Evolutionary conservation across 2,329 filamentous ascomycete genomes (phyloP).

Genomic region (Dactylellina sp.): DNA sequence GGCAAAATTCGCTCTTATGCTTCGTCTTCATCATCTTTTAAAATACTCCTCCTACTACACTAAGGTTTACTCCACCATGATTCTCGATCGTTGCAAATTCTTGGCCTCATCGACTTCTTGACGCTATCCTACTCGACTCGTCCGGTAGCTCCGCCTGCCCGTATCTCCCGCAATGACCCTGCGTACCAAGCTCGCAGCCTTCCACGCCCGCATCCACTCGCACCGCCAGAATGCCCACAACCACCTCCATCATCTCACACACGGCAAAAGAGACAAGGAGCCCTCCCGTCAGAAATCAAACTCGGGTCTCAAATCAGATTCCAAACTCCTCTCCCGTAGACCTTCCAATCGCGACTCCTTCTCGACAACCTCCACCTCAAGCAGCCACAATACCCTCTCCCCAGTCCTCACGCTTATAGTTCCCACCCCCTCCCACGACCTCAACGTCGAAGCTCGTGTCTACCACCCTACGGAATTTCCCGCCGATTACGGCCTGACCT

Average conservation of each 20-base stretch:
- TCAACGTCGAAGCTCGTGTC: conserved; percentile 82
- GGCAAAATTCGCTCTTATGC: conserved; percentile 1
- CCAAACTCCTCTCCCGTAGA: conserved; percentile 8
- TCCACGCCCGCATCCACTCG: conserved; percentile 55
- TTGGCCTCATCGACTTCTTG: background rate
- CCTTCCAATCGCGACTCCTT: conserved; percentile 56
- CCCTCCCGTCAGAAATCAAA: conserved; percentile 2
- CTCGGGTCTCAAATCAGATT: background rate
- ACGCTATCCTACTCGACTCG: background rate
- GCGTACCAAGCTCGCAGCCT: conserved; percentile 41
- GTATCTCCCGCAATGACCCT: conserved; percentile 21
- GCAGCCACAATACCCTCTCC: conserved; percentile 51
- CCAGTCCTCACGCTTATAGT: conserved; percentile 67
- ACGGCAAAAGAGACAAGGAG: conserved; percentile 34
- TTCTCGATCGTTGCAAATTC: background rate
- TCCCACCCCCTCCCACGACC: conserved; percentile 84
- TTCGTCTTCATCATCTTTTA: background rate
- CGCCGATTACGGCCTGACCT: conserved; percentile 60
- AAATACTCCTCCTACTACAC: no score
- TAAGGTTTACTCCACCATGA: no score
- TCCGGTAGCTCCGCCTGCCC: background rate
- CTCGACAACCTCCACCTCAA: conserved; percentile 56
- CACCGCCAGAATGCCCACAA: conserved; percentile 33
- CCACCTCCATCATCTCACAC: conserved; percentile 17
- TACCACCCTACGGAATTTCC: conserved; percentile 73